These are phyloP conservation scores for Ceratocystiopsis minuta DNA, from an alignment of 2,329 filamentous ascomycete genomes.

Conservation along the genomic window DNA sequence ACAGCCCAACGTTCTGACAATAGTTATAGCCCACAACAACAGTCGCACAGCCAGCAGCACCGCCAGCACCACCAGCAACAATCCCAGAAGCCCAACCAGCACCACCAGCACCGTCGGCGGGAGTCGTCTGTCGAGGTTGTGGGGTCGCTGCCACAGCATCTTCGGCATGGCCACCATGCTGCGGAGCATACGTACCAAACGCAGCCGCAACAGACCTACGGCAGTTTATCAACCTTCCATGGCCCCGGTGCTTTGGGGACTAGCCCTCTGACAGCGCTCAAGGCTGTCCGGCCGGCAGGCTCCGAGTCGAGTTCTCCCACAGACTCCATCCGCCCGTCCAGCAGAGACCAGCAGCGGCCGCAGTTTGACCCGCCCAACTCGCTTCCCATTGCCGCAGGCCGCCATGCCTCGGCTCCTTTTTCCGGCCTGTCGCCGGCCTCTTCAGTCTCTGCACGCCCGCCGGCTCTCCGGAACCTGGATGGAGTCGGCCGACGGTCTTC, in stretches of 20 bases:
- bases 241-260: slow-evolving; percentile 60
- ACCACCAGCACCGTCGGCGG: slow-evolving; percentile 14
- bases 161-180: slow-evolving; percentile 28
- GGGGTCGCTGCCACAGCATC: slow-evolving; percentile 57
- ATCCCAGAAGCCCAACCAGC: neutral
- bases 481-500: slow-evolving; percentile 52
- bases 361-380: slow-evolving; percentile 27
- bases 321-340: slow-evolving; percentile 27
- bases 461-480: slow-evolving; percentile 29
- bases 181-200: slow-evolving; percentile 27
- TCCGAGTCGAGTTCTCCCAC: slow-evolving; percentile 44
- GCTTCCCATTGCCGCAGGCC: slow-evolving; percentile 27
- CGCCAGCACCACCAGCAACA: neutral
- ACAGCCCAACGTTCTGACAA: slow-evolving; percentile 24
- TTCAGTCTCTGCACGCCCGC: slow-evolving; percentile 13
- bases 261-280: slow-evolving; percentile 70
- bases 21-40: neutral
- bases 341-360: slow-evolving; percentile 20
- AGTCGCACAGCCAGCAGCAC: slow-evolving; percentile 1
- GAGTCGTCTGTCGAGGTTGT: slow-evolving; percentile 29
- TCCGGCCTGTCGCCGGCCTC: slow-evolving; percentile 1
- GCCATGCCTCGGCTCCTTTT: neutral
- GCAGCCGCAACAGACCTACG: slow-evolving; percentile 51
- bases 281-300: slow-evolving; percentile 44
- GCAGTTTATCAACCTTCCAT: slow-evolving; percentile 78